Evolutionary conservation across 169 alveolate genomes (phyloP), one percentile per base, ranked within the genome.

Genomic region (Plasmodium coatneyi): DNA sequence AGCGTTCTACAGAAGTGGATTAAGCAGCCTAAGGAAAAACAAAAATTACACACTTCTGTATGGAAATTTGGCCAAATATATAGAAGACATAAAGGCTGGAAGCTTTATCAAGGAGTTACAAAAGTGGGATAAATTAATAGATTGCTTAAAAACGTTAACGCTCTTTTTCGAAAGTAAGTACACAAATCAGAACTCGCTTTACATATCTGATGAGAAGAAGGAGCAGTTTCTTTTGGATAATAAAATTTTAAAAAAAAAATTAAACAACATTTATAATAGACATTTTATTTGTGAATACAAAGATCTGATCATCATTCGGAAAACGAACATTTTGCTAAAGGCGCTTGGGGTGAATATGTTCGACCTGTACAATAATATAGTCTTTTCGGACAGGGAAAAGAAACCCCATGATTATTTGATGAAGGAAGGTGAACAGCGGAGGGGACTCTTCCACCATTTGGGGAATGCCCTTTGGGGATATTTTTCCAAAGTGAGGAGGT

Each of bases 221-320:
- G 91, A 80, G 36, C 84, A 78, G 74, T 91, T 80, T 52, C 82
- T 91, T 41, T 25, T 70, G 34, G 92, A 91, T 25, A 91, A 91
- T 71, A 91, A 91, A 54, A 81, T 91, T 25, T 28, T 91, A 2
- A 91, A 91, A 52, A 91, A 71, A 72, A 91, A 91, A 91, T 36
- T 91, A 46, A 91, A 91, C 71, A 91, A 91, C 74, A 91, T 91
- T 19, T 91, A 91, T 78, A 91, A 91, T 66, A 91, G 95, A 19
- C 95, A 91, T 91, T 91, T 80, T 46, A 91, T 91, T 80, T 91
- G 95, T 56, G 95, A 91, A 78, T 82, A 91, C 71, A 91, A 91
- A 36, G 95, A 91, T 41, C 43, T 91, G 54, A 81, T 91, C 16
- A 78, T 91, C 16, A 91, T 91, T 12, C 72, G 95, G 36, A 91